Evolutionary conservation across 768 basidiomycete genomes (phyloP).

Genomic region (Boletellus ananiceps): DNA sequence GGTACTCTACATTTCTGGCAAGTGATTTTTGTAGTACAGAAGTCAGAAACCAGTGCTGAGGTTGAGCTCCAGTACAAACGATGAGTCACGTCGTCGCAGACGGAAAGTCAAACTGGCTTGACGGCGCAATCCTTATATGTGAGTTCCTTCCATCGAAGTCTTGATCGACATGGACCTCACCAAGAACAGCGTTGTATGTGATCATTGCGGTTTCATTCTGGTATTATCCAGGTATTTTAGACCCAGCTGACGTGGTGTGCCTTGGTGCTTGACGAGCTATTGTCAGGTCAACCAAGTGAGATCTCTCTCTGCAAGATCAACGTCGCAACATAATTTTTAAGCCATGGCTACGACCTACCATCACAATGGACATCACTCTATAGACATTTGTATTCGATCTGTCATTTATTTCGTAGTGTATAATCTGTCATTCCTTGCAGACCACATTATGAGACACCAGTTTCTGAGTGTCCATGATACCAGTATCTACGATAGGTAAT

Average conservation of each 20-base stretch:
- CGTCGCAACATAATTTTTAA: not conserved
- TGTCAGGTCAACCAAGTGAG: slow-evolving; percentile 23
- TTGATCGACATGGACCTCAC: not conserved
- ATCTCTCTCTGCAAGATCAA: slow-evolving; percentile 13
- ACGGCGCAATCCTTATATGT: slow-evolving; percentile 72
- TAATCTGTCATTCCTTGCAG: slow-evolving; percentile 10
- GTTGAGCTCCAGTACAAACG: slow-evolving; percentile 55
- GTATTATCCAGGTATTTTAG: slow-evolving; percentile 44
- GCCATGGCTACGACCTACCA: slow-evolving; percentile 5
- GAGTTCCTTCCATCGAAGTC: slow-evolving; percentile 20
- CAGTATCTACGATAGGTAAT: slow-evolving; percentile 32
- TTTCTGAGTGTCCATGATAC: slow-evolving; percentile 6
- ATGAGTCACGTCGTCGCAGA: slow-evolving; percentile 81
- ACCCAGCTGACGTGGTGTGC: not conserved
- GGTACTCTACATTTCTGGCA: slow-evolving; percentile 38
- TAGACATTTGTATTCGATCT: slow-evolving; percentile 2
- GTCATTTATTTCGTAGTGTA: slow-evolving; percentile 15
- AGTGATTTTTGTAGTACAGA: slow-evolving; percentile 32
- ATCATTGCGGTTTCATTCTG: slow-evolving; percentile 70
- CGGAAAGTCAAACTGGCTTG: slow-evolving; percentile 81
- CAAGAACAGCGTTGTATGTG: slow-evolving; percentile 52
- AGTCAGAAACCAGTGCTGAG: slow-evolving; percentile 15
- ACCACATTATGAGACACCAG: slow-evolving; percentile 3
- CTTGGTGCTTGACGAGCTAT: not conserved
- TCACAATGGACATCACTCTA: not conserved